Percentiles rank a stretch among this genome's conserved stretches.
phyloP scores from a whole-genome alignment of 179 eudicot genomes.

The Silene noctiflora region DNA sequence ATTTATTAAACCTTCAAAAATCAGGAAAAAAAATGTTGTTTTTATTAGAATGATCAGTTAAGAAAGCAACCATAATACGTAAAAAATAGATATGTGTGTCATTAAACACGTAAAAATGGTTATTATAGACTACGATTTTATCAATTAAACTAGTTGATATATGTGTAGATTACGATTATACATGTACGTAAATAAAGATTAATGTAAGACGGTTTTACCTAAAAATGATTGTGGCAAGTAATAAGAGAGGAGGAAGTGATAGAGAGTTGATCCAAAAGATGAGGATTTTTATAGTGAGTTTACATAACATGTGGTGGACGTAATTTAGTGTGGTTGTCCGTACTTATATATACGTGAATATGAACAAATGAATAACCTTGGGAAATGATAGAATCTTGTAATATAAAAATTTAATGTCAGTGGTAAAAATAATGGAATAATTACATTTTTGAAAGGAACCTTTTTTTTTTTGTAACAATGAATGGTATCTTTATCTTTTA shows the following conservation, averaged over 20 bases:
- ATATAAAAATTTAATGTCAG: neutral
- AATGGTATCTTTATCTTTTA: neutral
- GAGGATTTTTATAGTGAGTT: constrained; percentile 3
- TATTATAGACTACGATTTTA: too few species aligned
- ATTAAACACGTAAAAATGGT: neutral
- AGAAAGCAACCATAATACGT: neutral
- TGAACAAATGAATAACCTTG: neutral
- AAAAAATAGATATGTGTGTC: neutral
- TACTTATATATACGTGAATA: neutral
- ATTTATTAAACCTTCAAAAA: neutral
- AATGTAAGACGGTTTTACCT: neutral
- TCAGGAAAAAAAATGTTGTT: neutral
- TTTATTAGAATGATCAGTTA: too few species aligned
- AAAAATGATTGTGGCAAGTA: neutral
- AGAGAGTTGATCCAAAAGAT: constrained; percentile 10
- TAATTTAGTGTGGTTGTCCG: neutral
- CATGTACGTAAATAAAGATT: neutral
- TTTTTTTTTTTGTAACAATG: too few species aligned
- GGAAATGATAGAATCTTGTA: constrained; percentile 14
- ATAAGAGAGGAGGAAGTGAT: neutral
- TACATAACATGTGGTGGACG: constrained; percentile 19
- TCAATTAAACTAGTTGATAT: too few species aligned
- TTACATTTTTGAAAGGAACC: neutral
- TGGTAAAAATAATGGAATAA: neutral
- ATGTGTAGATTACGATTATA: neutral